Base-by-base conservation (phyloP, 2,329 filamentous ascomycete species). In the Penicillium sp. region DNA sequence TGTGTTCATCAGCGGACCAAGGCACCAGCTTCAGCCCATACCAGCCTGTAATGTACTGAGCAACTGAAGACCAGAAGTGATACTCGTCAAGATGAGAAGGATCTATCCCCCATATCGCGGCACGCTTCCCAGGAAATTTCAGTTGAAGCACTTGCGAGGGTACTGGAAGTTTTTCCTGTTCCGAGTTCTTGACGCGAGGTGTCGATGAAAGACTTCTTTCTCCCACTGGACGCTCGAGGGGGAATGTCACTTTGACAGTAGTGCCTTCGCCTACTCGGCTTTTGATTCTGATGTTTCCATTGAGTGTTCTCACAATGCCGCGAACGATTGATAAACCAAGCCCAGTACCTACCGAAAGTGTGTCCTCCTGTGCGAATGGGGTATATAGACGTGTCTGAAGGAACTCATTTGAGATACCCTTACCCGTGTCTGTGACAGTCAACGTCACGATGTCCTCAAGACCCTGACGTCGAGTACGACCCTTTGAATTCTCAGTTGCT, bases 391-490 rank as follows among this genome's bases (percentile, higher is more conserved):
- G 45, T 10, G 59, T 57, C 9, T 56, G 58, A 9, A 68, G 47
- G 58, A 58, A 68, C 19, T 65, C 47, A 33, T 56, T 26, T n/a
- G 61, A 54, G 14, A 73, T 73, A 4, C 71, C 71, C 7, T 61
- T 61, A 4, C 71, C 71, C 0, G 69, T 71, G 33, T 73, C 71
- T 22, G 61, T 63, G 10, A 73, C 65, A 0, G 49, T 68, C 14
- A 66, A 56, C 19, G 58, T 64, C 7, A 71, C 54, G 14, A 63
- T 24, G 37, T 60, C 52, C 9, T 56, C 33, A 16, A 46, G 45
- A 26, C 22, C 43, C 27, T 31, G 44, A 21, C 69, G 65, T 1
- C 64, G 69, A n/a, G 62, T 62, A 22, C 70, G 71, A 31, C 65
- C 60, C 33, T 73, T 68, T 0, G 66, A 68, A 2, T 66, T 58